Evolutionary conservation across 331 rosid genomes (phyloP).

Genomic region (Malus hybrid): DNA sequence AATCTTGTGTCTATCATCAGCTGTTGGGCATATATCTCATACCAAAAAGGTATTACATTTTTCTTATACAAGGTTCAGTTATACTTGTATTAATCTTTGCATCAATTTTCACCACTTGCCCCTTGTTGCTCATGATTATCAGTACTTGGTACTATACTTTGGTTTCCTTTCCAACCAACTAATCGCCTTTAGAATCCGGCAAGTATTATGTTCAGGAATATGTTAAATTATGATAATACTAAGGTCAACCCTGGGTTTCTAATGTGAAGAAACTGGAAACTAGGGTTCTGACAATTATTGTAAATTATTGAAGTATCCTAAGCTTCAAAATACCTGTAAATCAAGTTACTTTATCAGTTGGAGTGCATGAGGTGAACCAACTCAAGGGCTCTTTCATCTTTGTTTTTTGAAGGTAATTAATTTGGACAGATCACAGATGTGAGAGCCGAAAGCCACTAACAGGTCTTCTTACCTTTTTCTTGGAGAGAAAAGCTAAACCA

Average conservation of each 20-base stretch:
- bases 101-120: not conserved
- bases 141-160: not conserved
- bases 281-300: not conserved
- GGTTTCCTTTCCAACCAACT: not conserved
- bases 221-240: not conserved
- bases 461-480: not conserved
- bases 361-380: not conserved
- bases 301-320: not conserved
- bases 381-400: not conserved
- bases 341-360: not conserved
- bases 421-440: not conserved
- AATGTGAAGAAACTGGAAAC: not conserved
- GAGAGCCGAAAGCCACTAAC: not conserved
- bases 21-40: conserved; percentile 67
- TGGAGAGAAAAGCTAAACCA: not conserved
- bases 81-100: not conserved
- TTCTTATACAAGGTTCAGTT: not conserved
- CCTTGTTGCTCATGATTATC: not conserved
- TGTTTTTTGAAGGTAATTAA: not conserved
- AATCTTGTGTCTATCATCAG: conserved; percentile 30
- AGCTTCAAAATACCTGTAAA: not conserved
- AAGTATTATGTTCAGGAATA: not conserved
- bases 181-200: not conserved
- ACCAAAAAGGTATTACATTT: conserved; percentile 49
- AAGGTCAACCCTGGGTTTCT: not conserved